Percentiles rank a stretch among this genome's conserved stretches.
These are phyloP conservation scores for Salmacisia buchloeana DNA, from an alignment of 1,284 basidiomycete species.

Conservation along the genomic window DNA sequence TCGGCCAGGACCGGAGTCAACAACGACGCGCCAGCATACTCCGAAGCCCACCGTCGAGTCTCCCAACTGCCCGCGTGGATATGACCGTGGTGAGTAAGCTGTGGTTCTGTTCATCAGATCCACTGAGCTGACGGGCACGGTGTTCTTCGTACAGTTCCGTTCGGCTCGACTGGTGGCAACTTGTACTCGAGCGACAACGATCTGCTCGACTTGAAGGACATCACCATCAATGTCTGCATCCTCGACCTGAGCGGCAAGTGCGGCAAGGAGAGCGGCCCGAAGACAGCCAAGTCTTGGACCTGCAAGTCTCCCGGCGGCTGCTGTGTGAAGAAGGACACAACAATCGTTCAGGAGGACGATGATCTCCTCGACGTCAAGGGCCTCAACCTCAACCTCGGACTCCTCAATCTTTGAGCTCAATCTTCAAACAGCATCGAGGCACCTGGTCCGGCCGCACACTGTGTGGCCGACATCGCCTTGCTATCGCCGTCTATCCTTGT, in stretches of 20 bases:
- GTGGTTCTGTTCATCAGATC: background rate
- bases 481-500: too few relatives aligned
- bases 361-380: background rate
- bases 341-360: background rate
- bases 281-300: background rate
- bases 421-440: too few relatives aligned
- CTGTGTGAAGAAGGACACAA: background rate
- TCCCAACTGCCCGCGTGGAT: slow-evolving; percentile 5
- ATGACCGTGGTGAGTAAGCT: background rate
- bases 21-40: too few relatives aligned
- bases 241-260: slow-evolving; percentile 5
- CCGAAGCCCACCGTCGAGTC: slow-evolving; percentile 4
- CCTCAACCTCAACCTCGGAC: background rate
- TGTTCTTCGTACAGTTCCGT: background rate
- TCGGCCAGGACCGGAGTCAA: too few relatives aligned
- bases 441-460: too few relatives aligned
- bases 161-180: background rate
- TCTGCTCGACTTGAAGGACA: slow-evolving; percentile 1
- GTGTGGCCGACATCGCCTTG: too few relatives aligned
- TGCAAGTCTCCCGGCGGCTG: background rate
- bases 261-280: slow-evolving; percentile 5
- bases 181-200: slow-evolving; percentile 1
- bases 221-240: slow-evolving; percentile 4
- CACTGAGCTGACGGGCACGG: background rate
- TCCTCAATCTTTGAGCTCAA: background rate